Evolutionary conservation across 345 rosid species (phyloP).

Genomic region (Carallia pectinifolia): DNA sequence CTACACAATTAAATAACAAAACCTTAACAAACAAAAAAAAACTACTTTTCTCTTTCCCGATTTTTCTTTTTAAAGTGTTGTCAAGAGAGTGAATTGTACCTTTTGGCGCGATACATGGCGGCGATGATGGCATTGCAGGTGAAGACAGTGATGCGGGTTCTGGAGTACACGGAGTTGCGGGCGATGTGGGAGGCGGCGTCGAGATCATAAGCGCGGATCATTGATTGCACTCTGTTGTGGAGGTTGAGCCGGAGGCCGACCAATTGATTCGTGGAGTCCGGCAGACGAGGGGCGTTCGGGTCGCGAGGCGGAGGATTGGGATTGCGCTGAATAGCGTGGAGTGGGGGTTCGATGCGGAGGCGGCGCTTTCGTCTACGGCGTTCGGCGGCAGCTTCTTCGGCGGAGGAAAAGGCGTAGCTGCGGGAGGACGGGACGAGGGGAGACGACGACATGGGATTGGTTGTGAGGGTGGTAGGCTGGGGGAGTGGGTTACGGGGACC

Average conservation of each 20-base stretch:
- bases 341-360: slow-evolving; percentile 89
- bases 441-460: slow-evolving; percentile 13
- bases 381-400: slow-evolving; percentile 95
- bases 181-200: slow-evolving; percentile 87
- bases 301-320: slow-evolving; percentile 64
- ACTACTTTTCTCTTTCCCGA: too few species aligned
- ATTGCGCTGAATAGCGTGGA: slow-evolving; percentile 73
- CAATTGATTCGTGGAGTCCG: slow-evolving; percentile 79
- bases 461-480: slow-evolving; percentile 5
- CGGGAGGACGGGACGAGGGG: slow-evolving; percentile 34
- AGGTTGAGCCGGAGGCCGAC: slow-evolving; percentile 84
- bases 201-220: slow-evolving; percentile 88
- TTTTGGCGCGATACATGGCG: slow-evolving; percentile 83
- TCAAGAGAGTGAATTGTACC: slow-evolving; percentile 27
- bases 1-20: slow-evolving; percentile 6
- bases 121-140: slow-evolving; percentile 96
- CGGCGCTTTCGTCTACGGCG: slow-evolving; percentile 92
- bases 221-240: slow-evolving; percentile 92
- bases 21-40: background rate
- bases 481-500: background rate
- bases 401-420: slow-evolving; percentile 70
- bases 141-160: slow-evolving; percentile 87
- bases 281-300: slow-evolving; percentile 92
- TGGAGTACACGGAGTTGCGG: slow-evolving; percentile 68
- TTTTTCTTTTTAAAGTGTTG: too few species aligned